These are phyloP conservation scores for Mycena albidolilacea DNA, from an alignment of 768 basidiomycete species.

Conservation along the genomic window DNA sequence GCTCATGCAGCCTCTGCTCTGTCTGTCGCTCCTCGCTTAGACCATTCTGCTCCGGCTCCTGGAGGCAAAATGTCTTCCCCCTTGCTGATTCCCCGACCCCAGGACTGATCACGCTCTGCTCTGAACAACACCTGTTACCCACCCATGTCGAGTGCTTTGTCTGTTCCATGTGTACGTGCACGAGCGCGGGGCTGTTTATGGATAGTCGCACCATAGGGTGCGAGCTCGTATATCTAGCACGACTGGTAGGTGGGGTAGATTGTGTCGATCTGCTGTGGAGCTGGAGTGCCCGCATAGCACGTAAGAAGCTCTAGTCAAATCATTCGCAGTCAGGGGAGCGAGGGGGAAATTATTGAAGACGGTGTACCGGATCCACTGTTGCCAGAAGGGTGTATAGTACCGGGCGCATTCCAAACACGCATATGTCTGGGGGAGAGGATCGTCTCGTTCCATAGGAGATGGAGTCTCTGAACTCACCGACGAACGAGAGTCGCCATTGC, in stretches of 20 bases:
- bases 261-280: neutral
- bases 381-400: neutral
- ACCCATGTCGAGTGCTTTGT: neutral
- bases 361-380: conserved; percentile 15
- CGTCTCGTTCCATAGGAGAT: neutral
- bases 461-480: conserved; percentile 9
- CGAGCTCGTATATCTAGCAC: neutral
- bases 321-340: conserved; percentile 4
- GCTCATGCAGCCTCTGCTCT: conserved; percentile 1
- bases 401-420: conserved; percentile 21
- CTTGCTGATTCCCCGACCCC: neutral
- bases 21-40: neutral
- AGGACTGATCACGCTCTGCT: neutral
- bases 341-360: conserved; percentile 1
- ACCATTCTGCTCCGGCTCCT: conserved; percentile 6
- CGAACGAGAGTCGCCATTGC: conserved; percentile 19
- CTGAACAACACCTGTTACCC: neutral
- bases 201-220: conserved; percentile 2
- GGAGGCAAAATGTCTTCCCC: neutral
- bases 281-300: conserved; percentile 13
- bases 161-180: conserved; percentile 1
- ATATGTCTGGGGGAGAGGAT: conserved; percentile 14
- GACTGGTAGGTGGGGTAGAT: neutral
- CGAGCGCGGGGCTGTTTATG: conserved; percentile 10
- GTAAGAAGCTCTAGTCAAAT: conserved; percentile 16